Evolutionary conservation across 2,329 filamentous ascomycete species (phyloP).

Genomic region (Blastomyces gilchristii): DNA sequence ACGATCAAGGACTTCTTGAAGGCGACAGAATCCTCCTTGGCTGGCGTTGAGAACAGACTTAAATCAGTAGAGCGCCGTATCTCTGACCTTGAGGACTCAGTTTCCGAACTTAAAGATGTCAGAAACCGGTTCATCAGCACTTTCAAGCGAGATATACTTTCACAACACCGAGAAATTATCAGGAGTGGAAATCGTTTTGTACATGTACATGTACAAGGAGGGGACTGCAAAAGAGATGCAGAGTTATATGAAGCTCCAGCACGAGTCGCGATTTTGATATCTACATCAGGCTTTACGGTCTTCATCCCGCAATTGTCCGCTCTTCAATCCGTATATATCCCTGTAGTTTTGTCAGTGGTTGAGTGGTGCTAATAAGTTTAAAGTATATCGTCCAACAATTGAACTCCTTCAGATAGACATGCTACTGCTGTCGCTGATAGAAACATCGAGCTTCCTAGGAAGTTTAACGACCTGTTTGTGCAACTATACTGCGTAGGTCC

Average conservation of each 20-base stretch:
- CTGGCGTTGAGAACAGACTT: not conserved
- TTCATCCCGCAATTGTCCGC: not conserved
- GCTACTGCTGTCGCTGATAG: slow-evolving; percentile 1
- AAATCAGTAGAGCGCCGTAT: not conserved
- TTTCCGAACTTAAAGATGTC: not conserved
- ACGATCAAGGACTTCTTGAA: not conserved
- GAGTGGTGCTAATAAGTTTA: slow-evolving; percentile 1
- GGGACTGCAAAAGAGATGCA: slow-evolving; percentile 5
- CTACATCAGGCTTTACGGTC: slow-evolving; percentile 3
- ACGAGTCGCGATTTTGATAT: slow-evolving; percentile 5
- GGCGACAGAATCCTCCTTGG: not conserved
- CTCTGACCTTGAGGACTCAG: slow-evolving; percentile 1
- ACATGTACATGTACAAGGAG: not conserved
- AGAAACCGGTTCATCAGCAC: slow-evolving; percentile 6
- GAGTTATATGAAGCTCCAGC: slow-evolving; percentile 3
- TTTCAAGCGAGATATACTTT: slow-evolving; percentile 3
- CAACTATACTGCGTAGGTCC: not conserved
- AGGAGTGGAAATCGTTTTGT: slow-evolving; percentile 4
- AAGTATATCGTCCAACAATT: not conserved
- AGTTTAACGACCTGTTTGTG: slow-evolving; percentile 4
- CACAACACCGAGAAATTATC: not conserved
- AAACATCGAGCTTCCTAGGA: not conserved
- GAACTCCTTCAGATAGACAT: not conserved
- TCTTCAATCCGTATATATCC: slow-evolving; percentile 2
- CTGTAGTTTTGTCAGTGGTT: not conserved